Percentiles rank a stretch among this genome's conserved stretches.
Evolutionary conservation across 495 filamentous ascomycete species (phyloP).

Genomic region (Baudoinia panamericana): DNA sequence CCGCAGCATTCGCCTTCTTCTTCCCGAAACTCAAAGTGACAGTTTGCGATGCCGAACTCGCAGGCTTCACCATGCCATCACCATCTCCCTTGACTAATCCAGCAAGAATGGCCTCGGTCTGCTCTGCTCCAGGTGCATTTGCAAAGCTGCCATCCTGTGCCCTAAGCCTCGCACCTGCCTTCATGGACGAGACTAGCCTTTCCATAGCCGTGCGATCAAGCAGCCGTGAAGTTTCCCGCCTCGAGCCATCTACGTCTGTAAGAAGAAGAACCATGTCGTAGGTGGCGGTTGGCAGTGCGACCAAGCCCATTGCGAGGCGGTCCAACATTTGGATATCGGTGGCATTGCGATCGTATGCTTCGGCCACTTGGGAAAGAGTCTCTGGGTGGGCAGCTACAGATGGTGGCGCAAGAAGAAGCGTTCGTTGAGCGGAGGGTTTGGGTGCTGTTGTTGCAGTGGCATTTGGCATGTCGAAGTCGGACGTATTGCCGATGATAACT

Average conservation of each 20-base stretch:
- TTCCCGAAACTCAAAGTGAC: conserved; percentile 64
- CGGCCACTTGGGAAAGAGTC: conserved; percentile 43
- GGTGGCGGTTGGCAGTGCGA: conserved; percentile 57
- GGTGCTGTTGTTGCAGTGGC: conserved; percentile 9
- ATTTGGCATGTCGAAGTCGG: conserved; percentile 29
- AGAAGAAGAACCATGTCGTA: conserved; percentile 84
- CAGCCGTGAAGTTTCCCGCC: conserved; percentile 47
- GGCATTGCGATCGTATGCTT: conserved; percentile 50
- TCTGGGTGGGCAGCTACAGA: conserved; percentile 57
- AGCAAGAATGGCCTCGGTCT: conserved; percentile 64
- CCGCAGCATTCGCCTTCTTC: conserved; percentile 42
- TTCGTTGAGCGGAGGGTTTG: conserved; percentile 31
- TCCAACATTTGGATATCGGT: conserved; percentile 98
- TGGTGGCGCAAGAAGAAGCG: conserved; percentile 60
- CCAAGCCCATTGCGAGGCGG: conserved; percentile 71
- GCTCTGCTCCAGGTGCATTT: conserved; percentile 33
- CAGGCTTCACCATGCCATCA: conserved; percentile 59
- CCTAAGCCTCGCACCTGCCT: conserved; percentile 53
- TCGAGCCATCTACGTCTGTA: conserved; percentile 52
- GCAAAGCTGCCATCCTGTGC: conserved; percentile 52
- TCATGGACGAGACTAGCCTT: conserved; percentile 53
- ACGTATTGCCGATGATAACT: conserved; percentile 30
- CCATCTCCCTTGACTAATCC: conserved; percentile 52
- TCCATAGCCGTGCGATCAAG: conserved; percentile 55
- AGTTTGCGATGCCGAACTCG: conserved; percentile 42